phyloP scores from a whole-genome alignment of 768 basidiomycete species.

The Clitopilus passeckerianus region DNA sequence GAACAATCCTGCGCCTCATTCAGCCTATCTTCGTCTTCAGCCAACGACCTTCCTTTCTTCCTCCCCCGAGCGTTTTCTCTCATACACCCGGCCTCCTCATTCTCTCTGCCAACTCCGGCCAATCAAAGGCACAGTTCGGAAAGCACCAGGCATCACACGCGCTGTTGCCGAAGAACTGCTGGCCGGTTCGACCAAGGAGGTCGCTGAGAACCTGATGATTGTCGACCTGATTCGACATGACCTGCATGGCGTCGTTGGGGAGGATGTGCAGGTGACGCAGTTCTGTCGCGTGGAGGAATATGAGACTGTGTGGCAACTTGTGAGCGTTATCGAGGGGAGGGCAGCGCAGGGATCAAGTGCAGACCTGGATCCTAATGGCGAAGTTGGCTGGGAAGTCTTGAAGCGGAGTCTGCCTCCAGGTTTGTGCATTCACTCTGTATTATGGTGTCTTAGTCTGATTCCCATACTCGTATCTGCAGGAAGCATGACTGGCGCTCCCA shows the following conservation, averaged over 20 bases:
- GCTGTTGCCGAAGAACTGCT: slow-evolving; percentile 61
- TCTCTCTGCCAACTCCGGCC: slow-evolving; percentile 80
- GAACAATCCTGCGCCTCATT: slow-evolving; percentile 86
- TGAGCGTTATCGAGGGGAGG: slow-evolving; percentile 85
- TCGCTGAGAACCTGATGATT: slow-evolving; percentile 98
- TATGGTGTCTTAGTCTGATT: not conserved
- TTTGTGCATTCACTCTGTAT: slow-evolving; percentile 30
- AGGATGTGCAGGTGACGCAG: slow-evolving; percentile 75
- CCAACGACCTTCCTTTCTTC: slow-evolving; percentile 79
- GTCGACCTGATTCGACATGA: slow-evolving; percentile 95
- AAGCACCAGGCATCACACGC: slow-evolving; percentile 57
- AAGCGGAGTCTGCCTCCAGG: slow-evolving; percentile 83
- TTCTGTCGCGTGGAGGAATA: slow-evolving; percentile 90
- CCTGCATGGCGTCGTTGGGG: slow-evolving; percentile 77
- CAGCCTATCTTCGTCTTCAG: slow-evolving; percentile 73
- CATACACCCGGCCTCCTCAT: slow-evolving; percentile 61
- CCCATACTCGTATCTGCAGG: slow-evolving; percentile 37
- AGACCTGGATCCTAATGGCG: slow-evolving; percentile 32
- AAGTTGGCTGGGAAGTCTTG: slow-evolving; percentile 77
- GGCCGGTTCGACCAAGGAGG: slow-evolving; percentile 74
- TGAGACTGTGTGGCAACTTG: slow-evolving; percentile 92
- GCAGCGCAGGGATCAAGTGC: slow-evolving; percentile 25
- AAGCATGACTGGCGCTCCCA: slow-evolving; percentile 97
- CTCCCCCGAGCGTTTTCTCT: slow-evolving; percentile 90
- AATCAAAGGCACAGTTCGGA: slow-evolving; percentile 89